A percentile compares a stretch with the other conserved stretches of the same genome.
Evolutionary conservation across 495 filamentous ascomycete genomes (phyloP).

Genomic region (Aspergillus diversus): DNA sequence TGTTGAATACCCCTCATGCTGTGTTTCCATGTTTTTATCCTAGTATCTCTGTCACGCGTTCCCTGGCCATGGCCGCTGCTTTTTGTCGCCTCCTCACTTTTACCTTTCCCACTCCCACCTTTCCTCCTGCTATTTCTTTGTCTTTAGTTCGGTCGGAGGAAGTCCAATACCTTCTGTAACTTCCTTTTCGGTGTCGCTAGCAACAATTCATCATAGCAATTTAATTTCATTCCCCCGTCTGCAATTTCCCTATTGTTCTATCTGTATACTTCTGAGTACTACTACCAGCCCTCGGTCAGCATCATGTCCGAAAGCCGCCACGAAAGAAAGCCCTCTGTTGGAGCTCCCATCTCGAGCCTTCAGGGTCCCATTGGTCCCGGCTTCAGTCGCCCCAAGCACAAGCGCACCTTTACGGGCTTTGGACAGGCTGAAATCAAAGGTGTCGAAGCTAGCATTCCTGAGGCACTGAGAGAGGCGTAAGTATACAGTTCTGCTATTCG

Average conservation of each 20-base stretch:
- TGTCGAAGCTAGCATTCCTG: conserved; percentile 88
- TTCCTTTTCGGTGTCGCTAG: not conserved
- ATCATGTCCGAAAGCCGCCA: conserved; percentile 39
- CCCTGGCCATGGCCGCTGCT: conserved; percentile 20
- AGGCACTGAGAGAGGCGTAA: conserved; percentile 80
- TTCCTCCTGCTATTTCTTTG: not conserved
- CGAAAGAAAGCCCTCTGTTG: conserved; percentile 75
- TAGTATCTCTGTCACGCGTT: conserved; percentile 20
- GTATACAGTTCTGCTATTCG: conserved; percentile 27
- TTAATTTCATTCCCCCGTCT: not conserved
- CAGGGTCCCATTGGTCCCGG: conserved; percentile 78
- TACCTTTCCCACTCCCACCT: conserved; percentile 2
- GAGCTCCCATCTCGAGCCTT: conserved; percentile 80
- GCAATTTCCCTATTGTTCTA: conserved; percentile 3
- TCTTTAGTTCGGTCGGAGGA: not conserved
- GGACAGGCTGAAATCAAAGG: conserved; percentile 88
- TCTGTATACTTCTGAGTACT: not conserved
- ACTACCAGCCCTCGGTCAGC: not conserved
- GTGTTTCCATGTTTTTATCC: conserved; percentile 20
- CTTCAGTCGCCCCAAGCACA: conserved; percentile 84
- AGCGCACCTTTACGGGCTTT: conserved; percentile 90
- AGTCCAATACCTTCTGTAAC: not conserved
- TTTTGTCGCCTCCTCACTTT: conserved; percentile 18
- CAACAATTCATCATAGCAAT: not conserved
- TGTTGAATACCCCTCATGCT: conserved; percentile 19